phyloP scores from a whole-genome alignment of 2,329 filamentous ascomycete species.

The Alternaria angustiovoidea region DNA sequence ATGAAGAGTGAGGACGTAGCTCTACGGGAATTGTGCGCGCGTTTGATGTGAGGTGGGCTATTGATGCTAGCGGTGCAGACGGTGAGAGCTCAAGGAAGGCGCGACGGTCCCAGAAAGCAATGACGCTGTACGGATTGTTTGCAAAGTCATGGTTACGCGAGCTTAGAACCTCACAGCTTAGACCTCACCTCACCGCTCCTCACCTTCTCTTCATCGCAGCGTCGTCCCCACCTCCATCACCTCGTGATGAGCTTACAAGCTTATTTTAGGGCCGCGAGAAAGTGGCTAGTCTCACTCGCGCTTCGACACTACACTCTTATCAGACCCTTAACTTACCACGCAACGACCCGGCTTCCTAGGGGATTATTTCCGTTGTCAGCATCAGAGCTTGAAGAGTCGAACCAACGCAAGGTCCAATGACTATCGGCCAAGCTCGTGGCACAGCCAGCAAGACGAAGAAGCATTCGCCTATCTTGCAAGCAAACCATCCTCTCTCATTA shows the following conservation, averaged over 20 bases:
- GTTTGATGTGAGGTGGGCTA: neutral
- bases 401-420: neutral
- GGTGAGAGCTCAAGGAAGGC: neutral
- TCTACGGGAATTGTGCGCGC: neutral
- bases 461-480: neutral
- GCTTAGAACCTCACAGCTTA: neutral
- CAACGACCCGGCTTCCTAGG: neutral
- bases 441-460: neutral
- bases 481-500: neutral
- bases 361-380: neutral
- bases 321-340: no score
- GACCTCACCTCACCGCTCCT: neutral
- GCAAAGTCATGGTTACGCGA: neutral
- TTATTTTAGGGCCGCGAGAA: no score
- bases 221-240: no score
- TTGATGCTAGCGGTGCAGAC: neutral
- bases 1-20: neutral
- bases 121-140: fast-evolving
- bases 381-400: neutral
- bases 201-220: fast-evolving
- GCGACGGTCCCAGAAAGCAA: neutral
- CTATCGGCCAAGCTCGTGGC: neutral
- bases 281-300: no score
- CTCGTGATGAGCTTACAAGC: fast-evolving
- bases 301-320: no score